Evolutionary conservation across 768 basidiomycete genomes (phyloP).

Genomic region (Kwoniella dejecticola): DNA sequence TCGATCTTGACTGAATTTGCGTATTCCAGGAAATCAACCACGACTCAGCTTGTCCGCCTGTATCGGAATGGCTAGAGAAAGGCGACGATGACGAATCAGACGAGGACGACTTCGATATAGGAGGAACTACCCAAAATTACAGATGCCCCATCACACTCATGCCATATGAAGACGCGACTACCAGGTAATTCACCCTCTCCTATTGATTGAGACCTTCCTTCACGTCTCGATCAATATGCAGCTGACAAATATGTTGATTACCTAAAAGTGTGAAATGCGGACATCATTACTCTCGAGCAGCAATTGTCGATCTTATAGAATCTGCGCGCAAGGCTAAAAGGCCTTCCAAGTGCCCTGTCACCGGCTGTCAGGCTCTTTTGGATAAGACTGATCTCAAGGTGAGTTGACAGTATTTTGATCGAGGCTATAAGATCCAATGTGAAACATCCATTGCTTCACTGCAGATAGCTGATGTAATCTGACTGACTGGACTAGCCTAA

Average conservation of each 20-base stretch:
- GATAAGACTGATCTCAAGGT: conserved; percentile 46
- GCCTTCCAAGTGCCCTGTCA: conserved; percentile 50
- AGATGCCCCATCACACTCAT: conserved; percentile 78
- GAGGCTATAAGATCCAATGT: not conserved
- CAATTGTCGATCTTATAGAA: conserved; percentile 68
- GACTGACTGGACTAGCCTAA: conserved; percentile 18
- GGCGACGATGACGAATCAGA: conserved; percentile 70
- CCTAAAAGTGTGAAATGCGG: conserved; percentile 65
- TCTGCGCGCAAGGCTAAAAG: conserved; percentile 2
- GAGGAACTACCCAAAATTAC: conserved; percentile 79
- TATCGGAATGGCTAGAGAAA: conserved; percentile 40
- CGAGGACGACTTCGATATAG: conserved; percentile 86
- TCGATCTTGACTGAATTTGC: no score
- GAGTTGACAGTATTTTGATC: conserved; percentile 6
- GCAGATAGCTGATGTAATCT: not conserved
- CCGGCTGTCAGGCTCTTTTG: conserved; percentile 46
- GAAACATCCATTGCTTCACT: not conserved
- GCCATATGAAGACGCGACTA: conserved; percentile 70
- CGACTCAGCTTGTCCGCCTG: conserved; percentile 39
- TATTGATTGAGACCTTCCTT: no score
- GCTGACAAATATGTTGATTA: conserved; percentile 6
- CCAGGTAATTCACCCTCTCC: conserved; percentile 66
- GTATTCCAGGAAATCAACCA: conserved; percentile 42
- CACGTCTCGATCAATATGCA: no score
- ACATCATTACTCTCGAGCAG: conserved; percentile 77